Evolutionary conservation across 768 basidiomycete species (phyloP), one percentile per base, ranked within the genome.

Genomic region (Phanerochaete sordida): DNA sequence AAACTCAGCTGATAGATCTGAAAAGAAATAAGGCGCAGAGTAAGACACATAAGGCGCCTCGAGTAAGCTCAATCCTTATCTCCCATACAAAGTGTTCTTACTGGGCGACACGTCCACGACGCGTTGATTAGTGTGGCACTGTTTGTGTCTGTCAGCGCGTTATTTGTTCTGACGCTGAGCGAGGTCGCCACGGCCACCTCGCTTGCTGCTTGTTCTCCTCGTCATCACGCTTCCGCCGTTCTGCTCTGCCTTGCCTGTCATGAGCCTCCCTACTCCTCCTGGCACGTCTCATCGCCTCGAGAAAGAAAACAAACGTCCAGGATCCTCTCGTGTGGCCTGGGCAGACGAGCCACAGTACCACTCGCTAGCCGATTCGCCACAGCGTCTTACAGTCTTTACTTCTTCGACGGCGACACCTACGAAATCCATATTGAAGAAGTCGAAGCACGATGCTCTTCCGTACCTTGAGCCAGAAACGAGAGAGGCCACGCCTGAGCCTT

Each of bases 401-500:
- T 70, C 76, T 4, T 76, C 76, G 1, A 77, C 74, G 51, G 70
- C 74, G 16, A 75, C 65, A 15, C 88, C 88, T 0, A 57, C 72
- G 23, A 88, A 81, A 63, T 89, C 91, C 7, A 92, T 92, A 59
- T 79, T 93, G 35, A 93, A 92, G 73, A 83, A 79, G 65, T 59
- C 67, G 8, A 63, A 71, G 52, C 67, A 76, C 26, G 62, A 66
- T 9, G 60, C 71, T 23, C 72, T 80, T 23, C 70, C 78, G 0
- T 67, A 70, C 2, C 61, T 77, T 2, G 76, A 82, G n/a, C 75
- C 79, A 51, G 73, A 72, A 26, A 71, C 74, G 54, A 82, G 90
- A 58, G 85, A 90, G 58, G 72, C 77, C 15, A 93, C 91, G 0
- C 92, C 91, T n/a, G 91, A 91, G 66, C 91, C 92, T 2, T 72